Base-by-base conservation (phyloP, 768 basidiomycete genomes). In the Cyclocybe aegerita region DNA sequence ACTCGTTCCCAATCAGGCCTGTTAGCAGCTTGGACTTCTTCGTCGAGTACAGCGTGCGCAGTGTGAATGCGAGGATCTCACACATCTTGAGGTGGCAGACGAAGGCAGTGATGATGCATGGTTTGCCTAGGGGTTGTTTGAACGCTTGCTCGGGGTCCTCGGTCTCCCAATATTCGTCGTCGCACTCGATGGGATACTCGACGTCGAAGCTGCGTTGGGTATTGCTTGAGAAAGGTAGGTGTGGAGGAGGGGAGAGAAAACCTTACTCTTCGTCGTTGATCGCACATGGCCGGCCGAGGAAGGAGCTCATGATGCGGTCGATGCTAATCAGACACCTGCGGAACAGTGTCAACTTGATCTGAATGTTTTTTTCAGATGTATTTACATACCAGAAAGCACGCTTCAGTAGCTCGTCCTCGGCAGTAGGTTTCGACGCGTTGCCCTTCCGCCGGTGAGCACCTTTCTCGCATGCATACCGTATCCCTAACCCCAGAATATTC, bases 231-330 rank as follows among this genome's bases (percentile, higher is more conserved):
- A n/a, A n/a, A n/a, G n/a, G n/a, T n/a, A n/a, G n/a, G n/a, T n/a
- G n/a, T n/a, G n/a, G n/a, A n/a, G n/a, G n/a, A n/a, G n/a, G n/a
- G n/a, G n/a, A n/a, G n/a, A n/a, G n/a, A n/a, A n/a, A n/a, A n/a
- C n/a, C n/a, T 50, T 55, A 85, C 82, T 89, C 88, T 65, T 86
- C 86, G 40, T 88, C 85, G 43, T 84, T 81, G 4, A 90, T 74
- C 2, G 81, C 79, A 46, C 79, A 75, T 0, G 86, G 82, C 12
- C 90, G 74, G 8, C 90, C 90, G 36, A 87, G 70, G 39, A 76
- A 76, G 4, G 76, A 67, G 36, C 77, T 76, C 38, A 69, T 51
- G 32, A 65, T 37, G 11, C 71, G 57, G 48, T 76, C 74, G 30
- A 65, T 39, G 23, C 56, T 56, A 46, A 72, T 56, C 6, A 73